Conservation (phyloP, 768 basidiomycete species). For the Boletales sp. region DNA sequence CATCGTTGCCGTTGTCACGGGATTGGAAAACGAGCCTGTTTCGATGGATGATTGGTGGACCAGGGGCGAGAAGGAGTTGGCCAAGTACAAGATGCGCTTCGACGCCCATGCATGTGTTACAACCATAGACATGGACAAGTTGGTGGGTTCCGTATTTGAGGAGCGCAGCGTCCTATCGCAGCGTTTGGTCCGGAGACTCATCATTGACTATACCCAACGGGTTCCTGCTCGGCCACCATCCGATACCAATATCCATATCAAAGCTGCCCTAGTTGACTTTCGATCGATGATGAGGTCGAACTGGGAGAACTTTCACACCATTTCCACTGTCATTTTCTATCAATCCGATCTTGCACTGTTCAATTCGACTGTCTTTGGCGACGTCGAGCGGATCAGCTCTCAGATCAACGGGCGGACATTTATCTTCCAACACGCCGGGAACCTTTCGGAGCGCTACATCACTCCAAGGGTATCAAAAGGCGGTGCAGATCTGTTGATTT, state of each 20-base stretch:
- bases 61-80: constrained; percentile 30
- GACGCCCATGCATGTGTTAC: constrained; percentile 41
- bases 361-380: constrained; percentile 11
- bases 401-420: constrained; percentile 23
- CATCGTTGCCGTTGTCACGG: constrained; percentile 31
- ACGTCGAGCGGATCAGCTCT: constrained; percentile 14
- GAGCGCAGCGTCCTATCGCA: constrained; percentile 20
- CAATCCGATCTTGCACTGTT: constrained; percentile 15
- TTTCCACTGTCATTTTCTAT: constrained; percentile 17
- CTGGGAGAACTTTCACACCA: constrained; percentile 20
- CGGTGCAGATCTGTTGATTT: constrained; percentile 24
- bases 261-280: constrained; percentile 25
- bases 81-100: constrained; percentile 34
- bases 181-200: constrained; percentile 16
- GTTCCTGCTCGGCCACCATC: constrained; percentile 12
- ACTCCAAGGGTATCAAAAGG: constrained; percentile 19
- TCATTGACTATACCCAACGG: constrained; percentile 16
- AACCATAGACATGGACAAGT: constrained; percentile 21
- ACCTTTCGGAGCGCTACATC: constrained; percentile 13
- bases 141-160: constrained; percentile 12
- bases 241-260: constrained; percentile 20
- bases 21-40: constrained; percentile 29
- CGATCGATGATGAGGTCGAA: constrained; percentile 23
- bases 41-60: constrained; percentile 39
- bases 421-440: constrained; percentile 17